Percentiles rank a stretch among this genome's conserved stretches.
These are phyloP conservation scores for Trichoderma lentiforme DNA, from an alignment of 2,329 filamentous ascomycete species.

Conservation along the genomic window DNA sequence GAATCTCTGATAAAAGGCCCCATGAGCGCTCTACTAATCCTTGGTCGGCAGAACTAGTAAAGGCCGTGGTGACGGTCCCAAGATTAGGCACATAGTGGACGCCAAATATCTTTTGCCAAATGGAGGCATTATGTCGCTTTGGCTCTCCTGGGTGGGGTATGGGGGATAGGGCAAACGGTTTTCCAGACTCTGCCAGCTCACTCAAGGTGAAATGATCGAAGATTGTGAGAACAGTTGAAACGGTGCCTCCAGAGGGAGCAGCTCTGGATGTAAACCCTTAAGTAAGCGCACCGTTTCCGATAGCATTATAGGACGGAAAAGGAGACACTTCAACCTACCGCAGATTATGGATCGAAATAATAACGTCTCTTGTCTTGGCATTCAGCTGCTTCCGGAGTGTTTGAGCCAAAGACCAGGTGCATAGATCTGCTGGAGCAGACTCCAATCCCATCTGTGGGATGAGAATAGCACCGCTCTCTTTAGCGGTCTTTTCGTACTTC, in stretches of 20 bases:
- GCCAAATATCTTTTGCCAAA: conserved; percentile 49
- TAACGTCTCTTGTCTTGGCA: conserved; percentile 51
- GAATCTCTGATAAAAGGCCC: conserved; percentile 53
- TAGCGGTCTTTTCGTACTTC: conserved; percentile 54
- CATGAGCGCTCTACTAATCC: conserved; percentile 59
- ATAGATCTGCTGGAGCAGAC: conserved; percentile 59
- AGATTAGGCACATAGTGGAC: conserved; percentile 48
- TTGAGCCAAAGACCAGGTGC: conserved; percentile 52
- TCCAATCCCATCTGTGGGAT: conserved; percentile 62
- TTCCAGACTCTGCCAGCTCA: conserved; percentile 43
- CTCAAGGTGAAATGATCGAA: conserved; percentile 51
- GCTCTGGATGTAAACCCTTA: conserved; percentile 20
- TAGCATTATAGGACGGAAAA: neutral
- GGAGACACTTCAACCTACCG: conserved; percentile 30
- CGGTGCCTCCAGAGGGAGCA: conserved; percentile 61
- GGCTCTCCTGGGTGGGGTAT: conserved; percentile 42
- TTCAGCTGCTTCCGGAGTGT: conserved; percentile 49
- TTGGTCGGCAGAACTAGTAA: conserved; percentile 48
- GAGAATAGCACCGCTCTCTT: conserved; percentile 54
- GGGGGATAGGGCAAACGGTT: conserved; percentile 58
- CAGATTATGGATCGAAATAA: conserved; percentile 46
- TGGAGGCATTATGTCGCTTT: conserved; percentile 26
- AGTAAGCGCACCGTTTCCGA: neutral
- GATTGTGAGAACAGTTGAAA: conserved; percentile 62
- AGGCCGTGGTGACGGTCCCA: conserved; percentile 53